A percentile compares a stretch with the other conserved stretches of the same genome.
These are phyloP conservation scores for Dispira simplex DNA, from an alignment of 192 early-diverging fungal genomes.

Conservation along the genomic window DNA sequence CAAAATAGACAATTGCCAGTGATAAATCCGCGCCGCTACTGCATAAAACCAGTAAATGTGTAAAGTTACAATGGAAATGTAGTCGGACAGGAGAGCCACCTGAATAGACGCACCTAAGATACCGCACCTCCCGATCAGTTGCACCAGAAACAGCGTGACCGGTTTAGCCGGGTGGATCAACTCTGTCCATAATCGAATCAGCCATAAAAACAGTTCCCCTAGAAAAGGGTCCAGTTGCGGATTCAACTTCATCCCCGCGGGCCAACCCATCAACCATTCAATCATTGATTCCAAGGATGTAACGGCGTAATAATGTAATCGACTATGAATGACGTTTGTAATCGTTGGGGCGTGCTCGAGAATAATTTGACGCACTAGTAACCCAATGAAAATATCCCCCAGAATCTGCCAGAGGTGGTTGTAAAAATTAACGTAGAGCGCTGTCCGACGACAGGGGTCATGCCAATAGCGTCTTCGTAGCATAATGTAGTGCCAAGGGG, in stretches of 20 bases:
- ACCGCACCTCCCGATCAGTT: slow-evolving; percentile 55
- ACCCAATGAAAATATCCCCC: slow-evolving; percentile 80
- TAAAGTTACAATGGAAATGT: slow-evolving; percentile 67
- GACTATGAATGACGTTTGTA: slow-evolving; percentile 31
- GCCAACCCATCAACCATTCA: slow-evolving; percentile 81
- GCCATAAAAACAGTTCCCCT: slow-evolving; percentile 80
- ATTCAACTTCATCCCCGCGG: slow-evolving; percentile 95
- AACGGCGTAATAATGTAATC: slow-evolving; percentile 47
- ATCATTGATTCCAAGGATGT: slow-evolving; percentile 54
- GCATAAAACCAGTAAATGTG: slow-evolving; percentile 95
- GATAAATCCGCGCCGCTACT: slow-evolving; percentile 82
- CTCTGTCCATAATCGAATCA: slow-evolving; percentile 77
- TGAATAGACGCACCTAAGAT: slow-evolving; percentile 73
- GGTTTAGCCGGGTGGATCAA: slow-evolving; percentile 24
- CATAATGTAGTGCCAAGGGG: slow-evolving; percentile 71
- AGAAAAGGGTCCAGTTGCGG: slow-evolving; percentile 74
- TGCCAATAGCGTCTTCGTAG: slow-evolving; percentile 35
- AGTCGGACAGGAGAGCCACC: slow-evolving; percentile 68
- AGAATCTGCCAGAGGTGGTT: slow-evolving; percentile 94
- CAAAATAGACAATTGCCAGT: slow-evolving; percentile 78
- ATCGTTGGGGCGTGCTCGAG: slow-evolving; percentile 39
- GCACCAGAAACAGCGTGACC: slow-evolving; percentile 45
- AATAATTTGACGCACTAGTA: slow-evolving; percentile 57
- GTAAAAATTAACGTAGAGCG: slow-evolving; percentile 57
- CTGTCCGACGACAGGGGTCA: slow-evolving; percentile 18